Base-by-base conservation (phyloP, 2,329 filamentous ascomycete genomes). In the Ilyonectria robusta region DNA sequence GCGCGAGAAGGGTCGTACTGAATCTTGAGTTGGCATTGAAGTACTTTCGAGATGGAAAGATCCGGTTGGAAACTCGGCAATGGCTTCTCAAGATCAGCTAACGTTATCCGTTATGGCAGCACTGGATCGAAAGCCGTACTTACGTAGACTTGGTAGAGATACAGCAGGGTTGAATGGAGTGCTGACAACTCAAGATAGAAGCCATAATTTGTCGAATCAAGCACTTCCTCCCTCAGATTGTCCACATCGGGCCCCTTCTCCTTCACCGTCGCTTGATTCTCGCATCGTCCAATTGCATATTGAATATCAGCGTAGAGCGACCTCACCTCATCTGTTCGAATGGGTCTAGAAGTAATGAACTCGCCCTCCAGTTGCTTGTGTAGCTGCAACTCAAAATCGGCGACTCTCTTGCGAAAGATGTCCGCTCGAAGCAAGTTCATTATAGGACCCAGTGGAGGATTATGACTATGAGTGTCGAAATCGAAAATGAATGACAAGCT, bases 61-160 rank as follows among this genome's bases (percentile, higher is more conserved):
- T 67, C 48, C 6, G 37, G 42, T 31, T 67, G 42, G 31, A 70
- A 65, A 15, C 40, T 59, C 19, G 61, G 61, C 7, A 70, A 33
- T n/a, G 65, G 67, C 67, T 70, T 9, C 31, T 26, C n/a, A 8
- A 17, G 15, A 17, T 48, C 44, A 51, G 33, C 26, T 33, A 23
- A 54, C 13, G 11, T n/a, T 21, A 21, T 42, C 15, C 15, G 4
- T 19, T 15, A 10, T 7, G 33, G 6, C 4, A 40, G 15, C 4
- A 10, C 11, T 21, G 21, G 1, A 7, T 29, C 4, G 6, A 31
- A 23, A n/a, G 13, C n/a, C 9, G 3, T 4, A 57, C 67, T 70
- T 61, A 62, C 67, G 53, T 67, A 70, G 23, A 70, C 50, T 19
- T 47, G 26, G 40, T 64, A 65, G 15, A 70, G 58, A 21, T 70